Percentiles rank a stretch among this genome's conserved stretches.
Conservation (phyloP, 2,329 filamentous ascomycete species). For the Plenodomus tracheiphilus region DNA sequence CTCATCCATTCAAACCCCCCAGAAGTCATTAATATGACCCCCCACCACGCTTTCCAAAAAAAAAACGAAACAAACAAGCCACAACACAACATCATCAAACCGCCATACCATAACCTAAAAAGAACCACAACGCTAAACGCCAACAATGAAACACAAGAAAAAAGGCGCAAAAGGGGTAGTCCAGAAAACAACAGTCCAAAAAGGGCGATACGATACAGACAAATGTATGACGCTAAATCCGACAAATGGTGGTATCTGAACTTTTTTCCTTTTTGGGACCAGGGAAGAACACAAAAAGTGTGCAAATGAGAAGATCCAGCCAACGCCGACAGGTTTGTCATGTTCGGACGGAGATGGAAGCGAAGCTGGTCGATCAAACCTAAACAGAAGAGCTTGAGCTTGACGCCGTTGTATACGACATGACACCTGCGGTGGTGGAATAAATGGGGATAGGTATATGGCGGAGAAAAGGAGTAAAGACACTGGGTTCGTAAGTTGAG, state of each 20-base stretch:
- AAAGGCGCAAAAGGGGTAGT: conserved; percentile 1
- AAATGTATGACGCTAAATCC: conserved; percentile 8
- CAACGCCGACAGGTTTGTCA: conserved; percentile 1
- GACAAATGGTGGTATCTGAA: conserved; percentile 24
- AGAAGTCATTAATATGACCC: background rate
- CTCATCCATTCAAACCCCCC: too few species aligned
- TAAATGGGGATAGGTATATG: background rate
- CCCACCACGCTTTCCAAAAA: background rate
- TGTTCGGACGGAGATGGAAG: background rate
- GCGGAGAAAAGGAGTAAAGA: background rate
- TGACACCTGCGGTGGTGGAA: background rate
- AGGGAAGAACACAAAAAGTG: background rate
- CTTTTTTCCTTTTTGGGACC: conserved; percentile 18
- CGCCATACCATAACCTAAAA: background rate
- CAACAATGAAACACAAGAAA: conserved; percentile 1
- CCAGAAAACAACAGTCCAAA: conserved; percentile 1
- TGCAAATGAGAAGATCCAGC: background rate
- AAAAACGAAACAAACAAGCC: background rate
- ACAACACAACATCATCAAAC: background rate
- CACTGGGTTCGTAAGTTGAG: background rate
- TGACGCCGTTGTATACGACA: background rate
- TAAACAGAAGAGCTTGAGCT: background rate
- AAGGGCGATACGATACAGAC: conserved; percentile 4
- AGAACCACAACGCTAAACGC: conserved; percentile 2
- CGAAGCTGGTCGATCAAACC: background rate